phyloP scores from a whole-genome alignment of 2,329 filamentous ascomycete genomes.

The Cytospora piceicola region DNA sequence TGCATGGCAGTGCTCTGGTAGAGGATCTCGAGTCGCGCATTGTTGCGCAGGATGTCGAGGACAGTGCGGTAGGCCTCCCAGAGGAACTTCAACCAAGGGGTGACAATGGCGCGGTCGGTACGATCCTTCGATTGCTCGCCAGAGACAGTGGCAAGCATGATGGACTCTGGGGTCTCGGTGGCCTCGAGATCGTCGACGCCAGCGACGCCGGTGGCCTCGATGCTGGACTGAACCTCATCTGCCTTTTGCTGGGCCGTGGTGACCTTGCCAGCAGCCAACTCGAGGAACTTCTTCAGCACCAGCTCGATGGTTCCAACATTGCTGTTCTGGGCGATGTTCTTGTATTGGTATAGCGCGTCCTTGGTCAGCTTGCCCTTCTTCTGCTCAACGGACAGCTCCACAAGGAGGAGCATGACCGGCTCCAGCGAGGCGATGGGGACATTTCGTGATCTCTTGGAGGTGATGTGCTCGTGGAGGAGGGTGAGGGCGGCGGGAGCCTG shows the following conservation, averaged over 20 bases:
- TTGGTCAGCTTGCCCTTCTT: constrained; percentile 98
- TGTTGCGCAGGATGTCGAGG: constrained; percentile 98
- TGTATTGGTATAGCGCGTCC: constrained; percentile 99
- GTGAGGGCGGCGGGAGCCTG: constrained; percentile 91
- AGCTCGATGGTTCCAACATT: constrained; percentile 98
- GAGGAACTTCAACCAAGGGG: constrained; percentile 98
- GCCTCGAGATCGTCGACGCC: constrained; percentile 96
- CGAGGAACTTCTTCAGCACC: constrained; percentile 97
- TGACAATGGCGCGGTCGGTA: constrained; percentile 96
- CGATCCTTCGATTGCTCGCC: constrained; percentile 97
- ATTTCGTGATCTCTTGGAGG: constrained; percentile 96
- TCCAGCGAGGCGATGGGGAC: constrained; percentile 94
- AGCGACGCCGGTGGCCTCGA: constrained; percentile 74
- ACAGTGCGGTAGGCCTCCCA: constrained; percentile 99
- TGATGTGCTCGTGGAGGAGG: constrained; percentile 98
- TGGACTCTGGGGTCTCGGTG: constrained; percentile 96
- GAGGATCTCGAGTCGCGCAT: constrained; percentile 94
- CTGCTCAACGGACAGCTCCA: constrained; percentile 94
- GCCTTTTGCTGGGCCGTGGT: constrained; percentile 94
- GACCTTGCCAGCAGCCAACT: constrained; percentile 94
- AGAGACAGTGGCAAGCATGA: constrained; percentile 95
- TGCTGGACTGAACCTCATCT: constrained; percentile 86
- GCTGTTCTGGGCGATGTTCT: constrained; percentile 99
- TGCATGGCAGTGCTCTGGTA: constrained; percentile 98
- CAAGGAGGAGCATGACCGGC: constrained; percentile 97